Conservation (phyloP, 2,329 filamentous ascomycete species). For the Aspergillus tamarii region DNA sequence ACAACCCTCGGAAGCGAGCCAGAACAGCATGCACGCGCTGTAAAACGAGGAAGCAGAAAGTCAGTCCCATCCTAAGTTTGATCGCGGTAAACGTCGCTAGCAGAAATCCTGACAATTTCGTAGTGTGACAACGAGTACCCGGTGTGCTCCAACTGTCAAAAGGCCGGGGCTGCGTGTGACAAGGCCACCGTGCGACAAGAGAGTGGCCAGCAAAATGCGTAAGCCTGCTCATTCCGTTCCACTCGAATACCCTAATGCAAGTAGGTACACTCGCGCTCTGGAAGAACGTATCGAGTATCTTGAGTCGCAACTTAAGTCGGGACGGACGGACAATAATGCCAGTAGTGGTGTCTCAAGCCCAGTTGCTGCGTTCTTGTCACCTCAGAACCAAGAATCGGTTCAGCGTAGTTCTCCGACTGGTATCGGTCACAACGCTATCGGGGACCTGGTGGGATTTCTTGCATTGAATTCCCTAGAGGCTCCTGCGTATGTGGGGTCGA, state of each 20-base stretch:
- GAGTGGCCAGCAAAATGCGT: slow-evolving; percentile 41
- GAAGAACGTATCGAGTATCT: slow-evolving; percentile 49
- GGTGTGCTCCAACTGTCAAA: slow-evolving; percentile 50
- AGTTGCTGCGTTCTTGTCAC: slow-evolving; percentile 28
- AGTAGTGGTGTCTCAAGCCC: slow-evolving; percentile 22
- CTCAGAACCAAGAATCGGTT: slow-evolving; percentile 24
- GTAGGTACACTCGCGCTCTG: slow-evolving; percentile 47
- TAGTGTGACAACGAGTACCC: slow-evolving; percentile 52
- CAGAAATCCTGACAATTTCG: background rate
- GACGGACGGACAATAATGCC: slow-evolving; percentile 18
- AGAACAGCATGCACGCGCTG: slow-evolving; percentile 51
- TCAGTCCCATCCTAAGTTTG: slow-evolving; percentile 21
- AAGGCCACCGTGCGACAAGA: slow-evolving; percentile 47
- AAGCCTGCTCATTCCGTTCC: slow-evolving; percentile 10
- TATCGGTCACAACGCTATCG: slow-evolving; percentile 39
- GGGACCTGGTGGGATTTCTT: slow-evolving; percentile 55
- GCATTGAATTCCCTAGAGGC: slow-evolving; percentile 51
- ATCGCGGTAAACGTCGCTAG: background rate
- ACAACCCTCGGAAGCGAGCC: slow-evolving; percentile 50
- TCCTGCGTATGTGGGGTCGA: slow-evolving; percentile 54
- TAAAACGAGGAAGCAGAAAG: slow-evolving; percentile 51
- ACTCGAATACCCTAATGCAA: background rate
- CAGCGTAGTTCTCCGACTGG: slow-evolving; percentile 24
- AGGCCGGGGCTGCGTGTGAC: slow-evolving; percentile 47
- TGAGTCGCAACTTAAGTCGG: slow-evolving; percentile 36